Evolutionary conservation across 2,329 filamentous ascomycete genomes (phyloP).

Genomic region (Fusarium burgessii): DNA sequence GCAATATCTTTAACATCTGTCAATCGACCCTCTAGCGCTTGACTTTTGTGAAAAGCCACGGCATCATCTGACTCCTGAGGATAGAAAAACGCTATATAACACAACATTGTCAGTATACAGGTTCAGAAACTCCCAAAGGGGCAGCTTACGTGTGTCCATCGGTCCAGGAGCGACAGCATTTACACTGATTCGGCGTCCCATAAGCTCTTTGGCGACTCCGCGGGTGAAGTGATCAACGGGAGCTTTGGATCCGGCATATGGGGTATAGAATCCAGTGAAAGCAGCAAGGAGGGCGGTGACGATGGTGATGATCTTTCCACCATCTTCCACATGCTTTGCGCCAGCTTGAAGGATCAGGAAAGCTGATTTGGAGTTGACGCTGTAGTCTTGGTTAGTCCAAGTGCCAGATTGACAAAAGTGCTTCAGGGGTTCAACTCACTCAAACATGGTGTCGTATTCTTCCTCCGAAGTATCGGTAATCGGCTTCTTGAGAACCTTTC

Average conservation of each 20-base stretch:
- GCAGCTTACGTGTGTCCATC: neutral
- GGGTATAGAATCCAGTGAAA: neutral
- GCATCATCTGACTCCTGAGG: neutral
- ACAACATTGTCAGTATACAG: accelerated
- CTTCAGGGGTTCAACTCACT: accelerated
- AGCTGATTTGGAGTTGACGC: neutral
- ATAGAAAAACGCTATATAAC: neutral
- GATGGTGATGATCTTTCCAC: neutral
- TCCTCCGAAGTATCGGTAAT: neutral
- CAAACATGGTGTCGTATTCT: neutral
- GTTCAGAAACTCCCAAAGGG: accelerated
- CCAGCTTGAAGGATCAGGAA: neutral
- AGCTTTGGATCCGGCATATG: neutral
- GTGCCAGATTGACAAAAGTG: too few species aligned
- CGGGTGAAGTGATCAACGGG: neutral
- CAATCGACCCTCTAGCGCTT: neutral
- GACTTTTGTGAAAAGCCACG: neutral
- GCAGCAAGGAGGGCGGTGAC: neutral
- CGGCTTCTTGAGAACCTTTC: neutral
- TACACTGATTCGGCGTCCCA: neutral
- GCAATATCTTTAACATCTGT: neutral
- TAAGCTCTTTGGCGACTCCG: neutral
- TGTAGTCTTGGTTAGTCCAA: accelerated
- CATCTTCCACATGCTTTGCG: neutral
- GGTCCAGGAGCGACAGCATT: neutral